These are phyloP conservation scores for Mortierella antarctica DNA, from an alignment of 192 early-diverging fungal genomes.

Conservation along the genomic window DNA sequence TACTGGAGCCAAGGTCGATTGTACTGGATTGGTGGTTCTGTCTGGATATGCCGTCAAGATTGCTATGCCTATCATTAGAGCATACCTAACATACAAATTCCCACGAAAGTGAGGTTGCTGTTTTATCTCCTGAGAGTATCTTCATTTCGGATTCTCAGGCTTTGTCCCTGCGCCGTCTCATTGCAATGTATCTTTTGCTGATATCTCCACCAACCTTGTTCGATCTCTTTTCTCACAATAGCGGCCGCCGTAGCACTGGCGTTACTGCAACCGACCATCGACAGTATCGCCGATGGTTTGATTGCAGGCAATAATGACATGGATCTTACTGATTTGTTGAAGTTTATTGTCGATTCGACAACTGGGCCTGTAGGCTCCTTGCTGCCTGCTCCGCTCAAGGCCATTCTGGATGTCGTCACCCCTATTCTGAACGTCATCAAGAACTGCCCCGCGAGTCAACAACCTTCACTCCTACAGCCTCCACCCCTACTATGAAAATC, in stretches of 20 bases:
- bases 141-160: too few relatives aligned
- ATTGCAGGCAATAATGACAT: slow-evolving; percentile 3
- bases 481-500: too few relatives aligned
- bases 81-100: too few relatives aligned
- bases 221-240: neutral
- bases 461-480: too few relatives aligned
- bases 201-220: neutral
- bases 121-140: too few relatives aligned
- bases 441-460: neutral
- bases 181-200: neutral
- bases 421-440: slow-evolving; percentile 12
- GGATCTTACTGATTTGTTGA: neutral
- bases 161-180: neutral
- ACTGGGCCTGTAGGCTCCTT: neutral
- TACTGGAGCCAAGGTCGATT: too few relatives aligned
- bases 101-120: too few relatives aligned
- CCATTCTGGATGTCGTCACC: neutral
- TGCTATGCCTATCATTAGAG: too few relatives aligned
- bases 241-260: neutral
- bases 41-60: too few relatives aligned
- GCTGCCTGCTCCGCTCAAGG: neutral
- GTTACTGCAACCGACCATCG: slow-evolving; percentile 8
- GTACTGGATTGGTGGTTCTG: too few relatives aligned
- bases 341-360: neutral
- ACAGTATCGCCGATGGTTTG: neutral